Conservation (phyloP, 176 grass and related monocot species). For the Aegilops longissima region DNA sequence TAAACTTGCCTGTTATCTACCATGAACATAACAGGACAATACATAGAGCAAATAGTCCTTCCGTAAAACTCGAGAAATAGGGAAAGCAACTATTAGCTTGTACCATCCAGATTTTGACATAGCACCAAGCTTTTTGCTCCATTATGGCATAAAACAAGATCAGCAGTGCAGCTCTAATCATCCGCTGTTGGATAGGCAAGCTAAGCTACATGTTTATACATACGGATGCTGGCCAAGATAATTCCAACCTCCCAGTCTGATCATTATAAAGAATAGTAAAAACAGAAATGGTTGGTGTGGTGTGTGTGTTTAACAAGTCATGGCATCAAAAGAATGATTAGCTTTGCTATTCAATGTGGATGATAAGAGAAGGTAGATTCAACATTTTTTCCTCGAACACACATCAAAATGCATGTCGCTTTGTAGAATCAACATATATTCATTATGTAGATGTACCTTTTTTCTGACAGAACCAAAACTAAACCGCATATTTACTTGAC, state of each 20-base stretch:
- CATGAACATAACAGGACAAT: background rate
- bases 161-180: slow-evolving; percentile 22
- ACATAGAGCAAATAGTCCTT: slow-evolving; percentile 6
- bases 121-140: background rate
- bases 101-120: background rate
- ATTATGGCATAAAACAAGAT: slow-evolving; percentile 11
- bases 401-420: background rate
- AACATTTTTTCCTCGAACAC: background rate
- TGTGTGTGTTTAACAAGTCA: slow-evolving; percentile 16
- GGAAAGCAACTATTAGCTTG: background rate
- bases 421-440: background rate
- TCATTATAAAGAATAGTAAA: slow-evolving; percentile 13
- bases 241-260: background rate
- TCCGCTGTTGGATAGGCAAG: background rate
- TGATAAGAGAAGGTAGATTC: background rate
- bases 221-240: background rate
- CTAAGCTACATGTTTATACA: slow-evolving; percentile 6
- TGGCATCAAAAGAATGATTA: background rate
- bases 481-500: background rate
- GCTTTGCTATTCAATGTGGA: slow-evolving; percentile 5
- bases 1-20: background rate
- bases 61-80: background rate
- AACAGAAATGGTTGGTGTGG: background rate
- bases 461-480: background rate
- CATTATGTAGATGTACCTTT: background rate